These are phyloP conservation scores for Crotalaria pallida DNA, from an alignment of 306 rosid species.

Conservation along the genomic window DNA sequence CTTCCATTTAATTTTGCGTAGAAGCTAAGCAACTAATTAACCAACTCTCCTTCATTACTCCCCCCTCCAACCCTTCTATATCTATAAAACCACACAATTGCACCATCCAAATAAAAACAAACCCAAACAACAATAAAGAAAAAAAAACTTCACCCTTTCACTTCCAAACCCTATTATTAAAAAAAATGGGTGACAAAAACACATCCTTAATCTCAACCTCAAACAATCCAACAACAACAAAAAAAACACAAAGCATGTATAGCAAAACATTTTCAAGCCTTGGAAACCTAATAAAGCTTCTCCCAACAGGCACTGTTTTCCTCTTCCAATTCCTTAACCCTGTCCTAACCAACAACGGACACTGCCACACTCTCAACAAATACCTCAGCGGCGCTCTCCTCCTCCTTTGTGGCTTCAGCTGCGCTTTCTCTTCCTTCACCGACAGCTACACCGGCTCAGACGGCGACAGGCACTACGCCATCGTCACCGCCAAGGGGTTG, in stretches of 20 bases:
- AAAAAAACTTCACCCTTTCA: too few relatives aligned
- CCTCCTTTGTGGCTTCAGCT: conserved; percentile 41
- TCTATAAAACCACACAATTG: conserved; percentile 13
- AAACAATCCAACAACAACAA: not conserved
- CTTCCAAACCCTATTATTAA: not conserved
- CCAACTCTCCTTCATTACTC: not conserved
- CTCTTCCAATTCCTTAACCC: conserved; percentile 74
- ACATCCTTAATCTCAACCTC: not conserved
- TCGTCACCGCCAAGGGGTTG: conserved; percentile 49
- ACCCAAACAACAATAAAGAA: not conserved
- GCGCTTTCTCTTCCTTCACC: conserved; percentile 66
- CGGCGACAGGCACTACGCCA: conserved; percentile 45
- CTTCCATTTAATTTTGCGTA: conserved; percentile 26
- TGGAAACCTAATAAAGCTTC: conserved; percentile 66
- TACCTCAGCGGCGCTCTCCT: conserved; percentile 41
- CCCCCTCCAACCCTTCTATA: not conserved
- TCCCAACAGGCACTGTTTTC: conserved; percentile 78
- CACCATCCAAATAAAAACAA: not conserved
- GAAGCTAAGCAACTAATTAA: too few relatives aligned
- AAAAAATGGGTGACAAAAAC: not conserved
- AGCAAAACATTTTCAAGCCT: conserved; percentile 32
- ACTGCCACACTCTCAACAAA: conserved; percentile 49
- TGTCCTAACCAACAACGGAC: conserved; percentile 54
- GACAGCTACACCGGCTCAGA: conserved; percentile 68
- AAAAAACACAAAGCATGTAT: not conserved